Evolutionary conservation across 495 filamentous ascomycete genomes (phyloP).

Genomic region (Neurospora sp.): DNA sequence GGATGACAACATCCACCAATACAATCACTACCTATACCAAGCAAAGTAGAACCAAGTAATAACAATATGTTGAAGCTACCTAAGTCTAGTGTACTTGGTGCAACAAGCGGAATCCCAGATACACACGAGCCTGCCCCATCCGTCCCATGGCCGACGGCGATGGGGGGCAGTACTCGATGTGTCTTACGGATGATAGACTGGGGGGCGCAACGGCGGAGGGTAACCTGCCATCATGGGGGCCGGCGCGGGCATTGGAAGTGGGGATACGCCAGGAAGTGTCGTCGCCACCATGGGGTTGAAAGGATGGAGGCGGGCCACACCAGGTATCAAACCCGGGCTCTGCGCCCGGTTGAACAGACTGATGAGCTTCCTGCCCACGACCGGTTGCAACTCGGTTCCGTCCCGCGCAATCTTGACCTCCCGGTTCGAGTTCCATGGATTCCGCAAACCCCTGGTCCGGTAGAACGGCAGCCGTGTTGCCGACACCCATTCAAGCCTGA

Average conservation of each 20-base stretch:
- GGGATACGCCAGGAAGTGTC: neutral
- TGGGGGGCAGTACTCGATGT: neutral
- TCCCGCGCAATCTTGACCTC: slow-evolving; percentile 97
- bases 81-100: neutral
- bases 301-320: slow-evolving; percentile 1
- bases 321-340: slow-evolving; percentile 26
- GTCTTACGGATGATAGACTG: neutral
- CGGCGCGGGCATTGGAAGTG: slow-evolving; percentile 6
- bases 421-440: slow-evolving; percentile 90
- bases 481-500: slow-evolving; percentile 86
- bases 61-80: neutral
- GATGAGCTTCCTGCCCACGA: slow-evolving; percentile 64
- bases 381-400: slow-evolving; percentile 86
- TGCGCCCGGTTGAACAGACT: slow-evolving; percentile 61
- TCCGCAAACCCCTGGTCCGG: slow-evolving; percentile 79
- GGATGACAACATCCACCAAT: neutral
- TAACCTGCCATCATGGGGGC: slow-evolving; percentile 3
- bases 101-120: neutral
- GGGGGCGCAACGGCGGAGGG: slow-evolving; percentile 1
- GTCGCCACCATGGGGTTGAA: slow-evolving; percentile 8
- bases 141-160: neutral
- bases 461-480: slow-evolving; percentile 84
- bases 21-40: neutral
- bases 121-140: neutral
- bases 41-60: neutral